Percentiles rank a stretch among this genome's conserved stretches.
Conservation (phyloP, 2,329 filamentous ascomycete species). For the Cercospora sp. region DNA sequence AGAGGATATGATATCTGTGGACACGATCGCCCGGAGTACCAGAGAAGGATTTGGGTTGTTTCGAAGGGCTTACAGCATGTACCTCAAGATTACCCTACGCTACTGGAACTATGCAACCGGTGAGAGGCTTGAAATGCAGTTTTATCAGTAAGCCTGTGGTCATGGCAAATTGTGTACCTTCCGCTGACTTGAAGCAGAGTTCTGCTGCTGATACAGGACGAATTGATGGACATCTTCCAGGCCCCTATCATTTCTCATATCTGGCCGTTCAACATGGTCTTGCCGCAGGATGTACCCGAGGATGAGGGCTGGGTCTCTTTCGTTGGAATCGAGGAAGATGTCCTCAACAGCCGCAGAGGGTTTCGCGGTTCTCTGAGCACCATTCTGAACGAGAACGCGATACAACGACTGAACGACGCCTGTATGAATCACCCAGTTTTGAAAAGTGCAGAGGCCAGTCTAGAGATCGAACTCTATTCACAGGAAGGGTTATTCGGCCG, state of each 20-base stretch:
- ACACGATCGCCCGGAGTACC: neutral
- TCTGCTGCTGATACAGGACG: neutral
- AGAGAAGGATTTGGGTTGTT: neutral
- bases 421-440: neutral
- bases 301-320: slow-evolving; percentile 10
- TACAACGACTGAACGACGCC: neutral
- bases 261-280: slow-evolving; percentile 4
- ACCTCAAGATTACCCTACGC: slow-evolving; percentile 1
- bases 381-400: neutral
- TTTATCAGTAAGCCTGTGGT: neutral
- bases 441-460: neutral
- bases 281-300: neutral
- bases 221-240: neutral
- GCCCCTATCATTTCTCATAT: neutral
- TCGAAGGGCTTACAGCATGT: neutral
- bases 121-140: neutral
- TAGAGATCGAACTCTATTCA: slow-evolving; percentile 5
- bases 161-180: neutral
- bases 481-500: slow-evolving; percentile 2
- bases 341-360: neutral
- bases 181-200: neutral
- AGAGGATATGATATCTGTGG: slow-evolving; percentile 9
- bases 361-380: neutral
- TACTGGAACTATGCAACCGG: neutral
- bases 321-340: slow-evolving; percentile 1